A percentile compares a stretch with the other conserved stretches of the same genome.
Evolutionary conservation across 345 rosid species (phyloP).

Genomic region (Citrus mangshanensis): DNA sequence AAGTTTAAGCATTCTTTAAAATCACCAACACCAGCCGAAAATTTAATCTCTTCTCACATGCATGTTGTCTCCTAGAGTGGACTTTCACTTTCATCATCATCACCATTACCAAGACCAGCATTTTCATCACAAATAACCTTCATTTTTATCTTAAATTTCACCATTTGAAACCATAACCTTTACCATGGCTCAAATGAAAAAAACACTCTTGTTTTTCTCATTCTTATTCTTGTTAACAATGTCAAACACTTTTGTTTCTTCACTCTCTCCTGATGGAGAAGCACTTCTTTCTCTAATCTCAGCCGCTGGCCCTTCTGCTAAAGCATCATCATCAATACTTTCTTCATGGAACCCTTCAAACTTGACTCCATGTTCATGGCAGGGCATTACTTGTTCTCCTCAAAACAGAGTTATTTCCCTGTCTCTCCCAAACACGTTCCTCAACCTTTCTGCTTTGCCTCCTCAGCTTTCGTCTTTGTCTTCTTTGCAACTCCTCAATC

Average conservation of each 20-base stretch:
- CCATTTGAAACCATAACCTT: background rate
- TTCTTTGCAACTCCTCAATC: slow-evolving; percentile 81
- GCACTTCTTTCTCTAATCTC: slow-evolving; percentile 67
- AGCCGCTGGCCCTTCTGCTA: slow-evolving; percentile 40
- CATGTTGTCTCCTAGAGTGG: slow-evolving; percentile 47
- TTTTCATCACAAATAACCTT: background rate
- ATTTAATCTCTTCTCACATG: slow-evolving; percentile 35
- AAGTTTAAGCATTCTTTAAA: slow-evolving; percentile 31
- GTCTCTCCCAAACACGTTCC: slow-evolving; percentile 75
- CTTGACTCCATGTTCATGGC: slow-evolving; percentile 89
- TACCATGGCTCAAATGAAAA: slow-evolving; percentile 37
- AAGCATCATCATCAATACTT: slow-evolving; percentile 49
- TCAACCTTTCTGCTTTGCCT: slow-evolving; percentile 77
- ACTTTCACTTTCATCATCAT: slow-evolving; percentile 17
- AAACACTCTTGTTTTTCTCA: slow-evolving; percentile 28
- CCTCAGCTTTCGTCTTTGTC: slow-evolving; percentile 71
- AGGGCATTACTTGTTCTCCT: slow-evolving; percentile 82
- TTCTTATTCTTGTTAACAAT: slow-evolving; percentile 33
- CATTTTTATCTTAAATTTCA: slow-evolving; percentile 4
- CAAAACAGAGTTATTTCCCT: slow-evolving; percentile 79
- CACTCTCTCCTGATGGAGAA: slow-evolving; percentile 78
- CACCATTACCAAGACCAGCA: slow-evolving; percentile 8
- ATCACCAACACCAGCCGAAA: background rate
- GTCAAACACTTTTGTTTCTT: slow-evolving; percentile 28
- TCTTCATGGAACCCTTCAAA: slow-evolving; percentile 79